These are phyloP conservation scores for Castanospermum australe DNA, from an alignment of 306 rosid species.

Conservation along the genomic window DNA sequence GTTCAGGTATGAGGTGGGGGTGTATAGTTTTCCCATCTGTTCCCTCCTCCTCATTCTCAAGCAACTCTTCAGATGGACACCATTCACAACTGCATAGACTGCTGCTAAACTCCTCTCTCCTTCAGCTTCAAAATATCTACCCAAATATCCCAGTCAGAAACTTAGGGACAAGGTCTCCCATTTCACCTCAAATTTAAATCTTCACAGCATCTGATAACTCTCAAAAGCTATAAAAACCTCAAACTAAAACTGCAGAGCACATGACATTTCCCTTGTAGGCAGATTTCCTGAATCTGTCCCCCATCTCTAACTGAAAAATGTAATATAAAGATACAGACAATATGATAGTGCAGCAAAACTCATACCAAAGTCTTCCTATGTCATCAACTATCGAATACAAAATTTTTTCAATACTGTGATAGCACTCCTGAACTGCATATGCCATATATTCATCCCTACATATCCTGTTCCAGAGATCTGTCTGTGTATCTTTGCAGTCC, in stretches of 20 bases:
- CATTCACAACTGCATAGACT: not conserved
- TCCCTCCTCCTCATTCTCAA: not conserved
- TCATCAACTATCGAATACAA: constrained; percentile 74
- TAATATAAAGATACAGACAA: not conserved
- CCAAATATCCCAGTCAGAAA: not conserved
- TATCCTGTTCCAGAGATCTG: constrained; percentile 89
- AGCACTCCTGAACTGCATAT: constrained; percentile 93
- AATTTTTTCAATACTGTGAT: constrained; percentile 77
- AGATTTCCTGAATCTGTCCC: not conserved
- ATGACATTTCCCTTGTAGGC: not conserved
- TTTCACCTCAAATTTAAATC: not conserved
- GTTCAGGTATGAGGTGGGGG: not conserved
- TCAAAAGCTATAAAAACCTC: not conserved
- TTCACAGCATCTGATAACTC: not conserved
- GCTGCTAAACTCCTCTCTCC: not conserved
- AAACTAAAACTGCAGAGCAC: not conserved
- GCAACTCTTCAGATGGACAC: not conserved
- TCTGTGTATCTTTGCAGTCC: constrained; percentile 90
- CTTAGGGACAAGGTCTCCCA: not conserved
- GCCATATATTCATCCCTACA: constrained; percentile 91
- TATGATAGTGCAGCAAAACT: constrained; percentile 12
- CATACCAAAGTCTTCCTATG: constrained; percentile 93
- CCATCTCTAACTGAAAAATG: not conserved
- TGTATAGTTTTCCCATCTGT: not conserved
- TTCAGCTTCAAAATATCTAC: not conserved